Evolutionary conservation across 306 rosid species (phyloP).

Genomic region (Casuarina cunninghamiana): DNA sequence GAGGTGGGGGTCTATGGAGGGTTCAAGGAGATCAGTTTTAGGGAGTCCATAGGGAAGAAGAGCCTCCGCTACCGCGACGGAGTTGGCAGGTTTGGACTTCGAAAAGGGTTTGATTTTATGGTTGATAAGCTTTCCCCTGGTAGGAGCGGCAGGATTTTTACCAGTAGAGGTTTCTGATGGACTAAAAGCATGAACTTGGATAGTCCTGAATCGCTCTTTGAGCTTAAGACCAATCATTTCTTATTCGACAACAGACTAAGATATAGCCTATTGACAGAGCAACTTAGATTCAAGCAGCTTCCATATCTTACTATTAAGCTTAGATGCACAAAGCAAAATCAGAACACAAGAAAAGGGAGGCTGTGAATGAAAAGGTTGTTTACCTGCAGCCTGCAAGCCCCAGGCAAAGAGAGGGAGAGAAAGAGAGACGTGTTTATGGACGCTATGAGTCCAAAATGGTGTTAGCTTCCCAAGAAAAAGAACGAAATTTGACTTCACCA

Average conservation of each 20-base stretch:
- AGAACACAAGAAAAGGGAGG: not conserved
- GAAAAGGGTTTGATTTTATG: conserved; percentile 45
- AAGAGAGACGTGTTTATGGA: not conserved
- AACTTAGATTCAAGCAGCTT: not conserved
- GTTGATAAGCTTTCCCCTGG: conserved; percentile 42
- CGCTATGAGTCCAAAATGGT: not conserved
- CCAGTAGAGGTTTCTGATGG: conserved; percentile 48
- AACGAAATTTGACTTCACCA: no score
- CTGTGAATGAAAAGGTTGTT: conserved; percentile 21
- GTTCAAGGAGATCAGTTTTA: conserved; percentile 57
- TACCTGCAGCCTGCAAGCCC: not conserved
- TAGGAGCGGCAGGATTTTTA: conserved; percentile 25
- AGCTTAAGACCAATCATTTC: conserved; percentile 68
- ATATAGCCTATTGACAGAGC: conserved; percentile 7
- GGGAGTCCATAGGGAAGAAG: conserved; percentile 57
- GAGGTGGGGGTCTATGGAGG: conserved; percentile 59
- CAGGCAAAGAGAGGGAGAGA: not conserved
- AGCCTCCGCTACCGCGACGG: conserved; percentile 38
- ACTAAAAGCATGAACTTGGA: conserved; percentile 70
- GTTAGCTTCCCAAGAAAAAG: not conserved
- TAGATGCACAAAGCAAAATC: conserved; percentile 9
- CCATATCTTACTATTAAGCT: not conserved
- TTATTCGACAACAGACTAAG: conserved; percentile 7
- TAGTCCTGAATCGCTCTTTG: conserved; percentile 60
- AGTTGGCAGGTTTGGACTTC: conserved; percentile 51